These are phyloP conservation scores for Exophiala aquamarina DNA, from an alignment of 2,329 filamentous ascomycete species.

Conservation along the genomic window DNA sequence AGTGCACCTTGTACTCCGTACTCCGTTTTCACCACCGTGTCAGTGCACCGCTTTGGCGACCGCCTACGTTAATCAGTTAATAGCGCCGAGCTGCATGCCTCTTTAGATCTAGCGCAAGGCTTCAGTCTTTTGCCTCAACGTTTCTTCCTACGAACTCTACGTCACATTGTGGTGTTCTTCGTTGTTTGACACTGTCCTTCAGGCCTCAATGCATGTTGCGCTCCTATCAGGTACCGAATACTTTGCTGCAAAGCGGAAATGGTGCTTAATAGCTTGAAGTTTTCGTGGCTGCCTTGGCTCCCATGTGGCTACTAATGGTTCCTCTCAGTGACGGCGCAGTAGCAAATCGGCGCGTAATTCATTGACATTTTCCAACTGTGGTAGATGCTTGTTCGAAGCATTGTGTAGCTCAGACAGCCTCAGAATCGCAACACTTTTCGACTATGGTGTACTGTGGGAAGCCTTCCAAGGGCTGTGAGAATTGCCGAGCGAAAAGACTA, in stretches of 20 bases:
- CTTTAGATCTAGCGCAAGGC: not conserved
- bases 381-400: not conserved
- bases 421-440: not conserved
- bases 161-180: too few species aligned
- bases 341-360: not conserved
- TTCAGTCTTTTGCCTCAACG: not conserved
- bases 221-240: too few species aligned
- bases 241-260: too few species aligned
- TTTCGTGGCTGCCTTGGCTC: too few species aligned
- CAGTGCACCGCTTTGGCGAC: too few species aligned
- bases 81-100: not conserved
- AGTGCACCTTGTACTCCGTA: too few species aligned
- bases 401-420: not conserved
- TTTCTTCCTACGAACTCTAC: not conserved
- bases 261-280: too few species aligned
- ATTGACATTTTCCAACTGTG: not conserved
- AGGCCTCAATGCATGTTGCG: not conserved
- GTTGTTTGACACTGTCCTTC: not conserved
- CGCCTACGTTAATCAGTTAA: not conserved
- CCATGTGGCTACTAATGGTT: too few species aligned
- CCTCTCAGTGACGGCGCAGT: not conserved
- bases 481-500: conserved; percentile 45
- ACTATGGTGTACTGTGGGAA: conserved; percentile 43
- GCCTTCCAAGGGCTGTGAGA: conserved; percentile 45
- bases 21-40: too few species aligned